Evolutionary conservation across 73 alveolate species (phyloP), one percentile per base, ranked within the genome.

Genomic region (Paraurostyla sp.): DNA sequence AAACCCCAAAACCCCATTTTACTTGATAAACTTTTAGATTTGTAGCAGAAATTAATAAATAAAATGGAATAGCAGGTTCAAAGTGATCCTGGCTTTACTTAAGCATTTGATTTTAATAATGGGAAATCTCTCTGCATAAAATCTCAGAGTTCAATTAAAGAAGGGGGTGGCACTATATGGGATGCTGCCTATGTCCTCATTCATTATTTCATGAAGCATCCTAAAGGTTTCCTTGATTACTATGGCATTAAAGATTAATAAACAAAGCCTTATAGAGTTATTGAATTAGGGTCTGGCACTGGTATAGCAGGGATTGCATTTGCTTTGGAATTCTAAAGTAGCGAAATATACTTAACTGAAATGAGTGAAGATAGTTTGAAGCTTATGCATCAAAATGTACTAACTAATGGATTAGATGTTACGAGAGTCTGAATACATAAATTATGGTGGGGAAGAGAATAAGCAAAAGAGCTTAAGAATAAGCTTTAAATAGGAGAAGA

Each of bases 121-220:
- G 82, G 82, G 7, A 32, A 15, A 0, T 13, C 32, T 7, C 1
- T 65, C 3, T 6, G 1, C 1, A 22, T 65, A 7, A 18, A 35
- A 32, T 65, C 56, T 15, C 56, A 36, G 13, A 65, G 82, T 38
- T 11, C 43, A 2, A 73, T 73, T 6, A 48, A 48, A 45, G 87
- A 73, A 48, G 87, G 87, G 23, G 87, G 87, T 27, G 87, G 87
- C 9, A 50, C 71, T 27, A 73, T 73, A 3, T 73, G 87, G 87
- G 87, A 73, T 48, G 87, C 87, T 20, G 87, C 87, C 29, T 50
- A 73, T 73, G 87, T 73, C 3, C 42, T 73, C 15, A 27, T 50
- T 11, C 71, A 50, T 27, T 73, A 32, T 48, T 48, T 73, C 52
- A 50, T 50, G 68, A 73, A 73, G 35, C 68, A 73, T 27, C 87